These are phyloP conservation scores for Solanum chilense DNA, from an alignment of 257 asterid species.

Conservation along the genomic window DNA sequence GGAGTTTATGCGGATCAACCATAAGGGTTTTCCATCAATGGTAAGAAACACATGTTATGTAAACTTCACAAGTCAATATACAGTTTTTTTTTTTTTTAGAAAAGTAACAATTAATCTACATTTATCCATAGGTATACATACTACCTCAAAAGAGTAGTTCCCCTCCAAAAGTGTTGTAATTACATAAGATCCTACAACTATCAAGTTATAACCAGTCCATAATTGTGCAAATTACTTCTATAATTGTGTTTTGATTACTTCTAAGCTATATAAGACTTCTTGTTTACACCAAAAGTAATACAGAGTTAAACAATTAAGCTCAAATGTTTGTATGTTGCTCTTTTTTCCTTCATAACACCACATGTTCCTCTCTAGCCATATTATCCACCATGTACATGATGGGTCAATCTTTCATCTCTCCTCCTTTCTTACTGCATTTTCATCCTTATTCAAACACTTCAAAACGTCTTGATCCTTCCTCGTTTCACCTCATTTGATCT, in stretches of 20 bases:
- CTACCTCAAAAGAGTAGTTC: not conserved
- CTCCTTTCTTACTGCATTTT: not conserved
- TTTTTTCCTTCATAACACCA: not conserved
- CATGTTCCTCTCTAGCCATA: not conserved
- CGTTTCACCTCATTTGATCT: not conserved
- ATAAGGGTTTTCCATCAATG: not conserved
- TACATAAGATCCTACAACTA: not conserved
- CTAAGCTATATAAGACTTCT: not conserved
- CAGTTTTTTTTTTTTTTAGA: not conserved
- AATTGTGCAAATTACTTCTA: not conserved
- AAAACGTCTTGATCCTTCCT: not conserved
- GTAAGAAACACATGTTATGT: not conserved
- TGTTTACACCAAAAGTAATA: not conserved
- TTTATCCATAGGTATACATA: not conserved
- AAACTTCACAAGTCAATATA: not conserved
- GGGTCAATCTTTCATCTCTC: not conserved
- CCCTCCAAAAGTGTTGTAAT: not conserved
- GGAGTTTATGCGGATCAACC: not conserved
- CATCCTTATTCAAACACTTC: not conserved
- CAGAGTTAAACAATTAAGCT: not conserved
- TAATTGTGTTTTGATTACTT: not conserved
- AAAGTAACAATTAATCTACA: not conserved
- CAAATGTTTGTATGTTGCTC: not conserved
- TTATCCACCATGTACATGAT: not conserved
- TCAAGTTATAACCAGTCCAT: not conserved